A percentile compares a stretch with the other conserved stretches of the same genome.
Evolutionary conservation across 805 yeast genomes (phyloP).

Genomic region (Candida krabiensis): DNA sequence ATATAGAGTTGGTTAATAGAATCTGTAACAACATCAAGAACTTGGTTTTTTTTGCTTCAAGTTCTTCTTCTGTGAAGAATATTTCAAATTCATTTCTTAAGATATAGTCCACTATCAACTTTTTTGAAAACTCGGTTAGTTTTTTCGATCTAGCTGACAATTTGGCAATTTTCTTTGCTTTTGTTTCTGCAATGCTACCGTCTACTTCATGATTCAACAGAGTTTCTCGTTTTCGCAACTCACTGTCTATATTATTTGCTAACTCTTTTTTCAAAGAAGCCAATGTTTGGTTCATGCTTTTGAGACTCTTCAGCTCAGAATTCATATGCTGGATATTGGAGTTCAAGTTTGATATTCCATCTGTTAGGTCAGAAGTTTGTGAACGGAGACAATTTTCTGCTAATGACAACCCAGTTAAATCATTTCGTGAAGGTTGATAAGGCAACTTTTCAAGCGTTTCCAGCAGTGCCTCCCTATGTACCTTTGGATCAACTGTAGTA

Average conservation of each 20-base stretch:
- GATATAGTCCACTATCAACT: conserved; percentile 29
- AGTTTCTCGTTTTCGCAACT: conserved; percentile 6
- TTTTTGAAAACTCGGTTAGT: conserved; percentile 26
- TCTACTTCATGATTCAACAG: conserved; percentile 5
- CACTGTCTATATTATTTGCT: conserved; percentile 8
- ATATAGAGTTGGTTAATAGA: conserved; percentile 31
- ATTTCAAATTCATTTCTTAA: conserved; percentile 26
- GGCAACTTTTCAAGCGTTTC: conserved; percentile 27
- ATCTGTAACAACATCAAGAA: conserved; percentile 31
- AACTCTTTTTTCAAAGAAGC: conserved; percentile 9
- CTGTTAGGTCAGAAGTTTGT: conserved; percentile 14
- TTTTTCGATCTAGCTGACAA: conserved; percentile 22
- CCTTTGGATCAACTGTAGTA: conserved; percentile 1
- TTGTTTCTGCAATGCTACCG: conserved; percentile 2
- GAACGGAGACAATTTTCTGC: conserved; percentile 17
- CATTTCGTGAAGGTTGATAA: conserved; percentile 30
- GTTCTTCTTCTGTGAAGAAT: conserved; percentile 18
- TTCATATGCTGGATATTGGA: conserved; percentile 1
- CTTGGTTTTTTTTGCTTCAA: conserved; percentile 20
- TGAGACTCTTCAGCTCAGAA: conserved; percentile 4
- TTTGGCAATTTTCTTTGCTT: conserved; percentile 10
- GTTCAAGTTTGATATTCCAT: conserved; percentile 1
- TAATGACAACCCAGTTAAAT: conserved; percentile 26
- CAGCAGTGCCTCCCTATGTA: conserved; percentile 21
- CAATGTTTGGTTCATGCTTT: conserved; percentile 6